Base-by-base conservation (phyloP, 176 grass and related monocot species). In the Puya raimondii region DNA sequence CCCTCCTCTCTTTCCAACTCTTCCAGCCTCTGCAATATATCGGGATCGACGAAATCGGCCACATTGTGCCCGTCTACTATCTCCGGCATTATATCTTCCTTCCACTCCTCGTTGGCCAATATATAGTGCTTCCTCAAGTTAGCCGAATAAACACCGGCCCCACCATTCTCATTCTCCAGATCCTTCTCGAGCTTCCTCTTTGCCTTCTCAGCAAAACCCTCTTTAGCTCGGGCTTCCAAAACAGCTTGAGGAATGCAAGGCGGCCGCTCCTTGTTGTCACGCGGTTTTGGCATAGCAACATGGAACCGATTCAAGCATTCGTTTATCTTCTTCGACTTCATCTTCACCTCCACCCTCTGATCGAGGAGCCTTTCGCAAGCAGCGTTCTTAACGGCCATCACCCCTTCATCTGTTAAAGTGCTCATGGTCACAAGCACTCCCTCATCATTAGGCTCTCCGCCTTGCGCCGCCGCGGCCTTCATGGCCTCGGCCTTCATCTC, bases 61-160 rank as follows among this genome's bases (percentile, higher is more conserved):
- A 92, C 70, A 18, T 92, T 89, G 50, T 92, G 90, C 13, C 90
- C 90, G 76, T 92, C 86, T 47, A 92, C 53, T 23, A 85, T 80
- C 79, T 85, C 83, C n/a, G 83, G 83, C 69, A 85, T 71, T 66
- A 68, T 68, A 59, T 92, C 89, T 13, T 88, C 82, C 76, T 88
- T 92, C 89, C 89, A 92, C 61, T 88, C 89, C 68, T 86, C 83
- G 57, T 80, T 0, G n/a, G 82, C 71, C 86, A 92, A 81, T 1
- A 92, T 12, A 70, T 92, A 89, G 70, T 76, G 90, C 59, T 92
- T 92, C 73, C 72, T 88, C 11, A 92, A 70, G 58, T 72, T 92
- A n/a, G 77, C 82, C 67, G 90, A 92, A 88, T 92, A 92, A 12
- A 92, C 86, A 11, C 90, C 90, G 76, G 90, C 89, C 79, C 85